Evolutionary conservation across 495 filamentous ascomycete genomes (phyloP), one percentile per base, ranked within the genome.

Genomic region (Penicillium taxi): DNA sequence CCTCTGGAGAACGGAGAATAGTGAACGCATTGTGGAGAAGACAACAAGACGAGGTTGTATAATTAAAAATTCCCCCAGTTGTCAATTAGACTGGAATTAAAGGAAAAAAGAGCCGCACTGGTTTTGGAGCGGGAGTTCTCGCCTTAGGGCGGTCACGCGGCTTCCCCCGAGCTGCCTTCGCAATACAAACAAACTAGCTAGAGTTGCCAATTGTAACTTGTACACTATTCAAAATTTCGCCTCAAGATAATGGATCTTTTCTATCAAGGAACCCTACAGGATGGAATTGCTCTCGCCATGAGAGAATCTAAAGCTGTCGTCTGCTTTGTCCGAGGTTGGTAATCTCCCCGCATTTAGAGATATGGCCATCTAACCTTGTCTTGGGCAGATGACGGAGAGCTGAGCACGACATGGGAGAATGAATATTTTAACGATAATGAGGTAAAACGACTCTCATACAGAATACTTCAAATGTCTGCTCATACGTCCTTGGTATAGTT

Each of bases 231-330:
- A 9, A 25, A 12, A 20, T 33, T 28, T 23, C 23, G 33, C 21
- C 12, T 45, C 51, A 40, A 42, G 24, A 48, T 41, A 18, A 50
- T 50, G 45, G 47, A 41, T 4, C 82, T 90, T 72, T 96, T 96
- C 61, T 91, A 81, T 50, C 38, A 79, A 32, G 90, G 89, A 14
- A 75, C 72, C 41, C 61, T 95, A 5, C 79, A 90, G 48, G 76
- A 78, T 34, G 90, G 85, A 31, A 90, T 96, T 48, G 64, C 72
- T 5, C 58, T 72, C 15, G 86, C 91, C 13, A 62, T 96, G 8
- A 72, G 74, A 32, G 64, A 85, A 52, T 50, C 56, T 17, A 81
- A 81, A 46, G 58, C 73, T 9, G 76, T 89, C 4, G 71, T 73
- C 29, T 86, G 83, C 53, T 85, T 89, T 60, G 72, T 84, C 22